These are phyloP conservation scores for Dichotomopilus funicola DNA, from an alignment of 2,329 filamentous ascomycete genomes.

Conservation along the genomic window DNA sequence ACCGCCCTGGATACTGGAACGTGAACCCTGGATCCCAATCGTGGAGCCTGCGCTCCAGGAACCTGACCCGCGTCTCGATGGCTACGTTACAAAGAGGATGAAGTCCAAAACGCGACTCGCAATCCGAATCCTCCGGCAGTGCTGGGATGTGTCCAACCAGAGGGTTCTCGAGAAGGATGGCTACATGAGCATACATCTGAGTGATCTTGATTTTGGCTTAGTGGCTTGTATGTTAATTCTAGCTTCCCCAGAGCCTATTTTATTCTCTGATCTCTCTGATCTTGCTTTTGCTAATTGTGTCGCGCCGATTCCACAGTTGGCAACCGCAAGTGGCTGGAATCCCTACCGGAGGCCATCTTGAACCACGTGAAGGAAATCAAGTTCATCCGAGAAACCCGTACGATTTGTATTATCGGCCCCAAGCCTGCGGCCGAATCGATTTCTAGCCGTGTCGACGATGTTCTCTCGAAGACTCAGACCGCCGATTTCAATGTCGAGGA, in stretches of 20 bases:
- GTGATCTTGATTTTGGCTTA: conserved; percentile 37
- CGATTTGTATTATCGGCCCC: conserved; percentile 33
- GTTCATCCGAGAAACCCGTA: conserved; percentile 24
- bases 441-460: conserved; percentile 29
- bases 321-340: conserved; percentile 30
- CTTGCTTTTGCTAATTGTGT: conserved; percentile 7
- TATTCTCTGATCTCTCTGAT: neutral
- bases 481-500: conserved; percentile 23
- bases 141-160: conserved; percentile 45
- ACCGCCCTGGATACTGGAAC: conserved; percentile 36
- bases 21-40: conserved; percentile 38
- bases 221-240: conserved; percentile 36
- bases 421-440: conserved; percentile 32
- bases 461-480: conserved; percentile 25
- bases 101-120: conserved; percentile 37
- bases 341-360: conserved; percentile 27
- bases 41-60: conserved; percentile 15
- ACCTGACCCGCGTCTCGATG: conserved; percentile 22
- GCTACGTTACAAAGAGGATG: conserved; percentile 26
- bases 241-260: neutral
- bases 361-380: conserved; percentile 35
- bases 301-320: conserved; percentile 26
- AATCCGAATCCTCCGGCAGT: conserved; percentile 39
- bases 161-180: conserved; percentile 41
- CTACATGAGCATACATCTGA: conserved; percentile 34